These are phyloP conservation scores for Cinnamomum micranthum DNA, from an alignment of 164 flowering plant species.

Conservation along the genomic window DNA sequence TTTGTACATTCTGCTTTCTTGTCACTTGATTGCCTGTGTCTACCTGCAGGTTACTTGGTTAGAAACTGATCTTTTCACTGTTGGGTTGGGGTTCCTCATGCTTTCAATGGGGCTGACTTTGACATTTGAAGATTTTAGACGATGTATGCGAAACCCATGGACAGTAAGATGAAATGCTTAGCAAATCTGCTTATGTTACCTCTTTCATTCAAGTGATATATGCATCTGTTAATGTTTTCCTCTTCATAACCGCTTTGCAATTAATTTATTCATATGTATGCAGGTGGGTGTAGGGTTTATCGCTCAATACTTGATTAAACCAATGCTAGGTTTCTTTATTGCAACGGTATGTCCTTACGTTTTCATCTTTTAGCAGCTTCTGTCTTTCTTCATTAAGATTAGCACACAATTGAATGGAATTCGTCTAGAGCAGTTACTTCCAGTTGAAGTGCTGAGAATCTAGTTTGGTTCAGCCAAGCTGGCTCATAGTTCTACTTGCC, in stretches of 20 bases:
- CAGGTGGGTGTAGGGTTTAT: conserved; percentile 98
- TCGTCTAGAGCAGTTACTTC: neutral
- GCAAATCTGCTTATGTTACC: neutral
- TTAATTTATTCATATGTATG: conserved; percentile 21
- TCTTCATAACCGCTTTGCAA: neutral
- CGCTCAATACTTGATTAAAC: conserved; percentile 91
- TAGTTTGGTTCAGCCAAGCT: no score
- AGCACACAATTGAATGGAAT: neutral
- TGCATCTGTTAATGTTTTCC: neutral
- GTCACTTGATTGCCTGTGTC: conserved; percentile 16
- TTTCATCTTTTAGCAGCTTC: neutral
- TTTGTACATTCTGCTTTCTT: neutral
- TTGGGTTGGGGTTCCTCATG: conserved; percentile 97
- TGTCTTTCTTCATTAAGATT: neutral
- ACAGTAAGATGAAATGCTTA: conserved; percentile 55
- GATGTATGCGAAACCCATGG: conserved; percentile 96
- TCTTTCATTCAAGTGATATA: neutral
- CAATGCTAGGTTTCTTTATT: conserved; percentile 83
- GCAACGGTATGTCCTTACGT: conserved; percentile 57
- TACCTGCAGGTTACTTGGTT: conserved; percentile 87
- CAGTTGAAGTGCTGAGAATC: neutral
- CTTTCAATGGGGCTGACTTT: conserved; percentile 98
- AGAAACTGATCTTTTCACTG: conserved; percentile 86
- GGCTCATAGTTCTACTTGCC: no score
- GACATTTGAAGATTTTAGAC: conserved; percentile 91